A percentile compares a stretch with the other conserved stretches of the same genome.
Evolutionary conservation across 805 yeast genomes (phyloP).

Genomic region (Middelhovenomyces tepae): DNA sequence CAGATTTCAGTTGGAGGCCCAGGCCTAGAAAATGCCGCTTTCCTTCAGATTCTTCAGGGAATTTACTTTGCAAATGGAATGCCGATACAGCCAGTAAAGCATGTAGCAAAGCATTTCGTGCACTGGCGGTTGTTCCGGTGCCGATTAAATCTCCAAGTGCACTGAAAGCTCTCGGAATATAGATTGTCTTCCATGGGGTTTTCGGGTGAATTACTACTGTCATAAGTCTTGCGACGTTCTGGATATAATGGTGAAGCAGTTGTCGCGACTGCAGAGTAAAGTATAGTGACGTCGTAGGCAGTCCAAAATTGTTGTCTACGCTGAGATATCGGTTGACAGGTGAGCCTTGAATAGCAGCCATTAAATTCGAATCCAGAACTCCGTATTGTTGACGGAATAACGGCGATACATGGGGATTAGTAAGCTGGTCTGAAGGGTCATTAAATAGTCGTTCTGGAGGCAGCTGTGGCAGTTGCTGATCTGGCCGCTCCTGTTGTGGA

Average conservation of each 20-base stretch:
- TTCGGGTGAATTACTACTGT: conserved; percentile 61
- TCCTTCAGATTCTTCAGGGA: conserved; percentile 54
- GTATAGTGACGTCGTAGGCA: conserved; percentile 12
- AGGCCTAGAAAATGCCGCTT: conserved; percentile 63
- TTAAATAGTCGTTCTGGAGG: too few relatives aligned
- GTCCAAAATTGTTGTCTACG: conserved; percentile 3
- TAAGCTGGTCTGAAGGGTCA: too few relatives aligned
- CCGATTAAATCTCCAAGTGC: conserved; percentile 78
- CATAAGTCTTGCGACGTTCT: conserved; percentile 73
- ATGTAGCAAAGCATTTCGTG: conserved; percentile 68
- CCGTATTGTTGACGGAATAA: too few relatives aligned
- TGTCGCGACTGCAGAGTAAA: conserved; percentile 51
- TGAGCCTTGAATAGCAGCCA: conserved; percentile 1
- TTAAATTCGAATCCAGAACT: conserved; percentile 1
- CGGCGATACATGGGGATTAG: too few relatives aligned
- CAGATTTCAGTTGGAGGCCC: conserved; percentile 66
- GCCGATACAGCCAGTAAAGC: conserved; percentile 78
- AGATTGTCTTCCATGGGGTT: conserved; percentile 85
- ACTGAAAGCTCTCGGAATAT: conserved; percentile 71
- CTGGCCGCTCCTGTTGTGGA: too few relatives aligned
- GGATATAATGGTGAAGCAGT: conserved; percentile 59
- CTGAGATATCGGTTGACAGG: background rate
- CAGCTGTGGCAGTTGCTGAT: too few relatives aligned
- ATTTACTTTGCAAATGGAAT: conserved; percentile 67
- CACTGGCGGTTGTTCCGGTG: conserved; percentile 62